Evolutionary conservation across 202 grass and related monocot genomes (phyloP).

Genomic region (Panicum hallii): DNA sequence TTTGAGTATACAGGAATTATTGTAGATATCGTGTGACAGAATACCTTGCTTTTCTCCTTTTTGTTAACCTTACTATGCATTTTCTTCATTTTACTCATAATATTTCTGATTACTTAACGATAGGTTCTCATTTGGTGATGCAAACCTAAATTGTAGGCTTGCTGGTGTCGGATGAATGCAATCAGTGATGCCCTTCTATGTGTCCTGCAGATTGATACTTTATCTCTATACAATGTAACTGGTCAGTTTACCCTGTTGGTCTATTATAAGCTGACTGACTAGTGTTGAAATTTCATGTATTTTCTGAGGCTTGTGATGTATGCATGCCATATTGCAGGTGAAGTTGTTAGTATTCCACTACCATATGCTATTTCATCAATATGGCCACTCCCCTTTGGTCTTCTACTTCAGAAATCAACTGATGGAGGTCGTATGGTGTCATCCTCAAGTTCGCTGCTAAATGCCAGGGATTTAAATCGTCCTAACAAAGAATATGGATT

Average conservation of each 20-base stretch:
- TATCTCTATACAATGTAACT: slow-evolving; percentile 84
- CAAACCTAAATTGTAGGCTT: slow-evolving; percentile 67
- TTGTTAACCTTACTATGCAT: too few relatives aligned
- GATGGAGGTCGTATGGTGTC: slow-evolving; percentile 72
- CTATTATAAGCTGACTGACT: slow-evolving; percentile 16
- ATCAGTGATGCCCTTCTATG: slow-evolving; percentile 85
- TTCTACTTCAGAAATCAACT: slow-evolving; percentile 82
- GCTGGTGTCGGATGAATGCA: slow-evolving; percentile 87
- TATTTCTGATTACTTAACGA: too few relatives aligned
- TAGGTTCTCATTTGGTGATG: too few relatives aligned
- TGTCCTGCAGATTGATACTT: slow-evolving; percentile 81
- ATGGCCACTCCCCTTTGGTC: slow-evolving; percentile 78
- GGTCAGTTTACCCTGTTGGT: slow-evolving; percentile 55
- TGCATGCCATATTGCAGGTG: slow-evolving; percentile 62
- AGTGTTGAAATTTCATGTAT: slow-evolving; percentile 11
- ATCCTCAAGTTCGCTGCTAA: slow-evolving; percentile 69
- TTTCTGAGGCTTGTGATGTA: slow-evolving; percentile 24
- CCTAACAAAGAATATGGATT: slow-evolving; percentile 82
- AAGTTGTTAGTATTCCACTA: slow-evolving; percentile 75
- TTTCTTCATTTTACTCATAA: too few relatives aligned
- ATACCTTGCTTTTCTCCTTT: too few relatives aligned
- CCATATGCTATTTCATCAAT: slow-evolving; percentile 84
- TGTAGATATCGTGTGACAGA: background rate
- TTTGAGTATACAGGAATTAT: background rate
- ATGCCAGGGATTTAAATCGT: slow-evolving; percentile 70